These are phyloP conservation scores for Theobroma cacao DNA, from an alignment of 345 rosid genomes.

Conservation along the genomic window DNA sequence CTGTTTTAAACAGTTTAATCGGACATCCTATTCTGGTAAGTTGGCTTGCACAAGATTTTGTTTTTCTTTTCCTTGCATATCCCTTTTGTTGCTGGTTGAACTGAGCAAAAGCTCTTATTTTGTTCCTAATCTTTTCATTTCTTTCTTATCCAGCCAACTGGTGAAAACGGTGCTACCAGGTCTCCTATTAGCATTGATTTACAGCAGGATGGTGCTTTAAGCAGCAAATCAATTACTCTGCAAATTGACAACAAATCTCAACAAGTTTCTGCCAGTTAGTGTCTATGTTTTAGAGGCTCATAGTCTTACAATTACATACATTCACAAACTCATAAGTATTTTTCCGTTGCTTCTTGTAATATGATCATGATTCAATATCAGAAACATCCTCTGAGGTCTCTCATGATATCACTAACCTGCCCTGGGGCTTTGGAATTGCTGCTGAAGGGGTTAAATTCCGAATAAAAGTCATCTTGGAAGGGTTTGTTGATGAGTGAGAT, in stretches of 20 bases:
- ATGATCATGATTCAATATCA: background rate
- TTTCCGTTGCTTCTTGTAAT: background rate
- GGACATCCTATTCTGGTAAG: conserved; percentile 94
- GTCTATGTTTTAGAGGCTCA: background rate
- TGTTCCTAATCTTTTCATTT: background rate
- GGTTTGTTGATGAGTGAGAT: background rate
- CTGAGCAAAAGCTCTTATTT: background rate
- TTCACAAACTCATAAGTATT: background rate
- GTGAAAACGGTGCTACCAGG: conserved; percentile 96
- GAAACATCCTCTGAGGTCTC: background rate
- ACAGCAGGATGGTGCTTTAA: conserved; percentile 63
- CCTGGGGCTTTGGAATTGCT: background rate
- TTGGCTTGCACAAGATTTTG: background rate
- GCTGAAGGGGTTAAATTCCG: background rate
- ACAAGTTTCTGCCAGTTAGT: conserved; percentile 90
- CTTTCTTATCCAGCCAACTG: conserved; percentile 66
- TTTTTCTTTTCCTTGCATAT: background rate
- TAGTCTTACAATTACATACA: background rate
- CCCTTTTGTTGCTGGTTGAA: background rate
- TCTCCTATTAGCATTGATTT: conserved; percentile 86
- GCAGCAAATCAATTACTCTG: conserved; percentile 76
- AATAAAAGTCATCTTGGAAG: background rate
- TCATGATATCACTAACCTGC: background rate
- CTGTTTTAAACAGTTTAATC: conserved; percentile 82
- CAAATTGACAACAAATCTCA: conserved; percentile 89